Evolutionary conservation across 306 rosid species (phyloP).

Genomic region (Mucuna pruriens): DNA sequence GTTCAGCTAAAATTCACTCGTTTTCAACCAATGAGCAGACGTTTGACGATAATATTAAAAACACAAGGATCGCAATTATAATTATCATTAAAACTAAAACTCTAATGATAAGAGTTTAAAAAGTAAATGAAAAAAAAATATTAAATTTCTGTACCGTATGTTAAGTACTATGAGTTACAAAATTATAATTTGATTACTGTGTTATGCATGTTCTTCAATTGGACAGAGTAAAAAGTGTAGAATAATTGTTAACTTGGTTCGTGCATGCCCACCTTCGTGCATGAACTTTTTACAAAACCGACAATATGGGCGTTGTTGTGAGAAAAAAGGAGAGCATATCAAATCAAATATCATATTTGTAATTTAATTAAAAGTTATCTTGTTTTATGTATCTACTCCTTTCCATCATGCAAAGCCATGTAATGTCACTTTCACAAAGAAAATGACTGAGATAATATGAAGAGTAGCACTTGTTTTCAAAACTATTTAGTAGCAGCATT

Average conservation of each 20-base stretch:
- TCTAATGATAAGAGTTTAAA: not conserved
- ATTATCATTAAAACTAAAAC: not conserved
- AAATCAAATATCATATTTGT: slow-evolving; percentile 36
- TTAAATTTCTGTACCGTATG: not conserved
- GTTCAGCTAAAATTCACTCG: not conserved
- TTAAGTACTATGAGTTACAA: not conserved
- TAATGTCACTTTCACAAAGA: slow-evolving; percentile 25
- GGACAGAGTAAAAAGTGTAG: not conserved
- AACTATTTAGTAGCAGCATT: not conserved
- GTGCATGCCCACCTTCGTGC: not conserved
- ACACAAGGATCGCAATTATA: not conserved
- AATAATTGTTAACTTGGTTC: not conserved
- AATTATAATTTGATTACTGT: slow-evolving; percentile 8
- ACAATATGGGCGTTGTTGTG: not conserved
- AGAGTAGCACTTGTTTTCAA: not conserved
- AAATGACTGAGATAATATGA: slow-evolving; percentile 20
- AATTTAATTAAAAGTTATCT: slow-evolving; percentile 33
- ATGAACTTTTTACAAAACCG: slow-evolving; percentile 2
- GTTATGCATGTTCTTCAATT: not conserved
- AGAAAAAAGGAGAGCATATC: not conserved
- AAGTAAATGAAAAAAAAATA: not conserved
- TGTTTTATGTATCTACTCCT: slow-evolving; percentile 28
- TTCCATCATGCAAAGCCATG: not conserved
- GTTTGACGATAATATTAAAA: not conserved
- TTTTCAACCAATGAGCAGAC: not conserved